Conservation (phyloP, 2,329 filamentous ascomycete genomes). For the Ceratocystis lukuohia region DNA sequence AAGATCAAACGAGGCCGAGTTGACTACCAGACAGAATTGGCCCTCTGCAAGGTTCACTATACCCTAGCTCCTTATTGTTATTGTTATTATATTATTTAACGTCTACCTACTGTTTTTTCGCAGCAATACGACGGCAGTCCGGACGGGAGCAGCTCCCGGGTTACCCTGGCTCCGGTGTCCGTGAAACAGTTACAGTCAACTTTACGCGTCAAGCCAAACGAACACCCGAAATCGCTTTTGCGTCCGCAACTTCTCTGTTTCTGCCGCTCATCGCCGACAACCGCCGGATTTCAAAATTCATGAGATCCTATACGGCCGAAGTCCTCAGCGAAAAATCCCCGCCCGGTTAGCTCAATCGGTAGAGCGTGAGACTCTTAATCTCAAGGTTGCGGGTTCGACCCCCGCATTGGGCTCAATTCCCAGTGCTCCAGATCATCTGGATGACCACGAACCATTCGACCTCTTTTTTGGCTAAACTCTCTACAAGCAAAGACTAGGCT, state of each 20-base stretch:
- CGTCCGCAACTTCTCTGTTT: too few relatives aligned
- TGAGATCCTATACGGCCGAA: too few relatives aligned
- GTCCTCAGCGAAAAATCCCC: neutral
- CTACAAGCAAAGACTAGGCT: neutral
- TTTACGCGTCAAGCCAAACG: neutral
- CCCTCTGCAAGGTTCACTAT: too few relatives aligned
- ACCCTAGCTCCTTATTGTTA: too few relatives aligned
- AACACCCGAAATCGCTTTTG: neutral
- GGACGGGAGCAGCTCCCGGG: too few relatives aligned
- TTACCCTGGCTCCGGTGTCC: too few relatives aligned
- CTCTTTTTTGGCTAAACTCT: neutral
- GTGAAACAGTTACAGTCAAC: neutral
- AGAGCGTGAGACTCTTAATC: slow-evolving; percentile 60
- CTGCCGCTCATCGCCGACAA: neutral
- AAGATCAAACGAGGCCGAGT: too few relatives aligned
- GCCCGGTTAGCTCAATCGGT: slow-evolving; percentile 55
- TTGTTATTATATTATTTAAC: too few relatives aligned
- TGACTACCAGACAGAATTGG: too few relatives aligned
- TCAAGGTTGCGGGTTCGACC: slow-evolving; percentile 33
- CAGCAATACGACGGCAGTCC: too few relatives aligned
- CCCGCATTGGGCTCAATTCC: slow-evolving; percentile 25
- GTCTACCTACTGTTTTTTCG: too few relatives aligned
- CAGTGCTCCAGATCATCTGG: slow-evolving; percentile 20
- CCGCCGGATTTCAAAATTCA: too few relatives aligned
- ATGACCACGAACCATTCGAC: slow-evolving; percentile 9